Evolutionary conservation across 2,329 filamentous ascomycete species (phyloP), one percentile per base, ranked within the genome.

Genomic region (Xylaria sp.): DNA sequence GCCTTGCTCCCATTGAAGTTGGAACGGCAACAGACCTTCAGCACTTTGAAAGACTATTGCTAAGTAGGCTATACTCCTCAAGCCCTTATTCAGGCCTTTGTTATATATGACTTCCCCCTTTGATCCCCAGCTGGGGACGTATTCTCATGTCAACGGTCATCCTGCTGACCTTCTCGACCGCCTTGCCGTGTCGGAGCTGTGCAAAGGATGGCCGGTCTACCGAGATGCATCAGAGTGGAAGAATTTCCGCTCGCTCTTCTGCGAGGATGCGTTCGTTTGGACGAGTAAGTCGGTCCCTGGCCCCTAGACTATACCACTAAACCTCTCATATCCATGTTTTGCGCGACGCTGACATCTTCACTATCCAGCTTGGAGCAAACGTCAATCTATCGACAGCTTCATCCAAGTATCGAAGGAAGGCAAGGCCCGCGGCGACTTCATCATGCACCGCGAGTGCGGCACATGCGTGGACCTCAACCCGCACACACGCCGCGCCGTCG

Each of bases 361-460:
- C 29, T 9, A 13, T 7, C 13, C 63, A 85, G 83, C 83, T 55
- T 85, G 83, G 83, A 82, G 79, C 63, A 82, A 79, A 51, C 76
- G 77, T 33, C 78, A 78, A 42, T 71, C 71, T 20, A 78, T 83
- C 65, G 81, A 83, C 67, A 79, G 80, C 65, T 85, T 86, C 74
- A 85, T 86, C 70, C 68, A 75, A 22, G 80, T 82, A 55, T 87
- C 84, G 13, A 81, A 85, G 68, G 75, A 77, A 9, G 85, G 84
- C 63, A 85, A 86, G 75, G 77, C 81, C 27, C 77, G 78, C 10
- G 84, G 85, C 20, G 84, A 81, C 57, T 86, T 86, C 76, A 87
- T 87, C 76, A 85, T 86, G 83, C 85, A 87, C 73, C 84, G 85
- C 65, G 82, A 84, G 71, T 84, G 81, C 74, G 83, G 83, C 45